A percentile compares a stretch with the other conserved stretches of the same genome.
phyloP scores from a whole-genome alignment of 257 asterid genomes.

The Perilla frutescens region DNA sequence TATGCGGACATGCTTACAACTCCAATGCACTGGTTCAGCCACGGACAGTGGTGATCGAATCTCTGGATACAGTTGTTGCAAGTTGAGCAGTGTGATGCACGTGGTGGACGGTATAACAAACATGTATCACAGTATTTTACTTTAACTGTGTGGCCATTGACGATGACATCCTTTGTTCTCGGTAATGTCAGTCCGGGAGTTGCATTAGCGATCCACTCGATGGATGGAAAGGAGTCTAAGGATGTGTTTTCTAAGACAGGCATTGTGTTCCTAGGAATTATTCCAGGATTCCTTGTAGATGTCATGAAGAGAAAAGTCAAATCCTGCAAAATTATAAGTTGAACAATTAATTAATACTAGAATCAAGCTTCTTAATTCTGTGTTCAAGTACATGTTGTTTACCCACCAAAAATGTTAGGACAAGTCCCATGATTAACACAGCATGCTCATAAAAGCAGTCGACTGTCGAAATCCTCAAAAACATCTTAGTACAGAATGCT shows the following conservation, averaged over 20 bases:
- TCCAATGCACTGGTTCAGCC: constrained; percentile 93
- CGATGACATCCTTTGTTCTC: constrained; percentile 59
- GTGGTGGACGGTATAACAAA: constrained; percentile 79
- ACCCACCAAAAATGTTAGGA: constrained; percentile 67
- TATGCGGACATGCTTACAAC: constrained; percentile 51
- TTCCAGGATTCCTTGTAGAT: constrained; percentile 71
- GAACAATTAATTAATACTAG: no score
- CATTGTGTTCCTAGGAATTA: constrained; percentile 58
- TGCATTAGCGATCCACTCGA: constrained; percentile 69
- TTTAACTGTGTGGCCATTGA: constrained; percentile 67
- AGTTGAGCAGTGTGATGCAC: constrained; percentile 84
- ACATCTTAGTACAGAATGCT: constrained; percentile 66
- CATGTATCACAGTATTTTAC: constrained; percentile 83
- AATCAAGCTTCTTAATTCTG: constrained; percentile 14
- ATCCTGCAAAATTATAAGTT: constrained; percentile 50
- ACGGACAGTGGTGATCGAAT: constrained; percentile 86
- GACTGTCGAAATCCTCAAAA: constrained; percentile 40
- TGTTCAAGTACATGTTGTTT: neutral
- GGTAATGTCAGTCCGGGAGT: constrained; percentile 67
- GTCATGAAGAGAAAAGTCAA: constrained; percentile 62
- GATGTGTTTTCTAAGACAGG: constrained; percentile 52
- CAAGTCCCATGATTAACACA: constrained; percentile 54
- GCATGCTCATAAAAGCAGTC: constrained; percentile 48
- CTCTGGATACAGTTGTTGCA: constrained; percentile 85
- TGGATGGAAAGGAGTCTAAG: constrained; percentile 50